Percentiles rank a stretch among this genome's conserved stretches.
Conservation (phyloP, 495 filamentous ascomycete species). For the Penicillium riverlandense region DNA sequence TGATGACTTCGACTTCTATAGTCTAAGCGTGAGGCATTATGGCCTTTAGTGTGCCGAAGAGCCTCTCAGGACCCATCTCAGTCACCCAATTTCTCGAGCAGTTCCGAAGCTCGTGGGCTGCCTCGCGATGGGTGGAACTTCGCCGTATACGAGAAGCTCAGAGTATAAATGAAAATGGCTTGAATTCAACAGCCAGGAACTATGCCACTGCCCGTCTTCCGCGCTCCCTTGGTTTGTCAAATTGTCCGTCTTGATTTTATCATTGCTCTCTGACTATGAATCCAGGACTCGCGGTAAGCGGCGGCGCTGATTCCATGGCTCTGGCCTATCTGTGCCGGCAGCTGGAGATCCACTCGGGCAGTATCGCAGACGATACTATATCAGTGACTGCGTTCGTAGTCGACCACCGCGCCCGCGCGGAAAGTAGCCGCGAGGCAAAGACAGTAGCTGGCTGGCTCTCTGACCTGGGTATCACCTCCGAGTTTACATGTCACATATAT, state of each 20-base stretch:
- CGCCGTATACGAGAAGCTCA: background rate
- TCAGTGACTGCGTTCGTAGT: conserved; percentile 62
- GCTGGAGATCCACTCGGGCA: conserved; percentile 18
- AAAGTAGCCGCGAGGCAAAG: conserved; percentile 60
- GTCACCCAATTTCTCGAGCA: conserved; percentile 45
- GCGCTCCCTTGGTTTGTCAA: conserved; percentile 8
- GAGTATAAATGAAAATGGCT: conserved; percentile 2
- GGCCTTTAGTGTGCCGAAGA: conserved; percentile 13
- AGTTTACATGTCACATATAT: too few species aligned
- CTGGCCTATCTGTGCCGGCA: conserved; percentile 65
- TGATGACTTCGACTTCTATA: background rate
- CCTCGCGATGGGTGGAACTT: conserved; percentile 13
- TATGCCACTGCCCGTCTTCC: background rate
- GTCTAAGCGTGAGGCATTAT: background rate
- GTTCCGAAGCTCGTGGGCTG: conserved; percentile 42
- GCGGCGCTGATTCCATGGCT: conserved; percentile 95
- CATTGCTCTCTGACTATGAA: background rate
- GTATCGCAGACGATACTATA: conserved; percentile 13
- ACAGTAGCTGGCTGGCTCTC: conserved; percentile 49
- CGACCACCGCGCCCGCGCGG: conserved; percentile 66
- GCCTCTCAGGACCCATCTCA: conserved; percentile 37
- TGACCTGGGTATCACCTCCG: conserved; percentile 22
- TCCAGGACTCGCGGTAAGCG: conserved; percentile 78
- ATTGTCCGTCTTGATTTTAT: background rate
- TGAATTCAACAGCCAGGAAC: conserved; percentile 1